phyloP scores from a whole-genome alignment of 1,139 yeast genomes.

The Magnusiomyces ingens region DNA sequence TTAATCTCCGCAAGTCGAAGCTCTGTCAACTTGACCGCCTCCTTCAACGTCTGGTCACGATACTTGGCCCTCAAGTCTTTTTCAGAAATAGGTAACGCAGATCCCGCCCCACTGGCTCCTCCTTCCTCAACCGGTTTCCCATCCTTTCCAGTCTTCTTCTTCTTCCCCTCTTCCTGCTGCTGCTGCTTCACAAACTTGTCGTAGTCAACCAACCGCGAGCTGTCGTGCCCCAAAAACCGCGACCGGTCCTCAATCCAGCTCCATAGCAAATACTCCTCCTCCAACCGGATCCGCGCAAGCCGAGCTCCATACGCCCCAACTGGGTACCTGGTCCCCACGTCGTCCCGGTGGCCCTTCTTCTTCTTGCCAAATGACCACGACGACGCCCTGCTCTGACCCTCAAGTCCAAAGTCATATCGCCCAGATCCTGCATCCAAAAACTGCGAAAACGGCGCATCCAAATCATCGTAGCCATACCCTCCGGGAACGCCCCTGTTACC shows the following conservation, averaged over 20 bases:
- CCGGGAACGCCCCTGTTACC: too few relatives aligned
- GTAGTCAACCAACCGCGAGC: background rate
- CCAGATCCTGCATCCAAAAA: background rate
- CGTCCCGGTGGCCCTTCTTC: background rate
- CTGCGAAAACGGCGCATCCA: background rate
- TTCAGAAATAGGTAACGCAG: background rate
- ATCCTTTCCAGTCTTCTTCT: slow-evolving; percentile 16
- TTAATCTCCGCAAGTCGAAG: slow-evolving; percentile 41
- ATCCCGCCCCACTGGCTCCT: background rate
- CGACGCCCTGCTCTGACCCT: background rate
- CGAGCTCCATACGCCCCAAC: slow-evolving; percentile 1
- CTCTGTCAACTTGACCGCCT: slow-evolving; percentile 51
- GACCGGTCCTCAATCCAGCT: slow-evolving; percentile 65
- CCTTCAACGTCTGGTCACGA: slow-evolving; percentile 46
- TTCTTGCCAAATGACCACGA: background rate
- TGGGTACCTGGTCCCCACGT: background rate
- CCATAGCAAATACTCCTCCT: slow-evolving; percentile 68
- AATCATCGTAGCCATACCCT: background rate
- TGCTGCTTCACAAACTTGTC: slow-evolving; percentile 1
- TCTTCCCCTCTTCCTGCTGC: slow-evolving; percentile 6
- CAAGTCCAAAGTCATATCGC: background rate
- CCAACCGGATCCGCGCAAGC: slow-evolving; percentile 23
- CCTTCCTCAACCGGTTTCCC: background rate
- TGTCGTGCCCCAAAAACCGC: slow-evolving; percentile 17
- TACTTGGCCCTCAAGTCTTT: slow-evolving; percentile 19